Evolutionary conservation across 2,329 filamentous ascomycete genomes (phyloP).

Genomic region (Trichoderma sp.): DNA sequence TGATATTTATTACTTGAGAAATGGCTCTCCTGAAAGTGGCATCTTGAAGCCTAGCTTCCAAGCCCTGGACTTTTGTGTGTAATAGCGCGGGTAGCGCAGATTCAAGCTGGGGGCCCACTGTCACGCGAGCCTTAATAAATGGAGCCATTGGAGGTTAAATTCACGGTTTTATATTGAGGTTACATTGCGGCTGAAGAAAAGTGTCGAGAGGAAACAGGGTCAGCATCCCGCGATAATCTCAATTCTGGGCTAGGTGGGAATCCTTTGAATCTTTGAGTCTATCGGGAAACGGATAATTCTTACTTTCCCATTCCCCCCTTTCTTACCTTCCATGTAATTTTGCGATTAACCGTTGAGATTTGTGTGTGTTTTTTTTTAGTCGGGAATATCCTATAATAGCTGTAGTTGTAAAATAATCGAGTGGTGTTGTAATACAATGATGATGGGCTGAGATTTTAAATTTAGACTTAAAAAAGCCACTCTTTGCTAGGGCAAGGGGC

Average conservation of each 20-base stretch:
- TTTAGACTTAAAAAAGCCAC: not conserved
- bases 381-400: not conserved
- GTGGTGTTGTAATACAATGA: not conserved
- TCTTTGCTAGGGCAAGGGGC: not conserved
- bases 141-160: not conserved
- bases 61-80: not conserved
- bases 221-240: not conserved
- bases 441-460: not conserved
- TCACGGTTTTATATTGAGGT: constrained; percentile 3
- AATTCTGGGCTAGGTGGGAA: not conserved
- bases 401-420: not conserved
- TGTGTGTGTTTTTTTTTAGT: not conserved
- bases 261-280: not conserved
- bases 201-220: not conserved
- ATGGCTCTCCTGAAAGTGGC: not conserved
- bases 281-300: not conserved
- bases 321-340: not conserved
- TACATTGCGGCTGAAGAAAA: constrained; percentile 12
- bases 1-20: not conserved
- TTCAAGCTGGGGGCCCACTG: not conserved
- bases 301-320: not conserved
- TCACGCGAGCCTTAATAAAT: not conserved
- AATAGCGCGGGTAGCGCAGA: not conserved
- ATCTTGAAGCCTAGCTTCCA: not conserved
- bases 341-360: not conserved